These are phyloP conservation scores for Lasiodiplodia gonubiensis DNA, from an alignment of 2,329 filamentous ascomycete genomes.

Conservation along the genomic window DNA sequence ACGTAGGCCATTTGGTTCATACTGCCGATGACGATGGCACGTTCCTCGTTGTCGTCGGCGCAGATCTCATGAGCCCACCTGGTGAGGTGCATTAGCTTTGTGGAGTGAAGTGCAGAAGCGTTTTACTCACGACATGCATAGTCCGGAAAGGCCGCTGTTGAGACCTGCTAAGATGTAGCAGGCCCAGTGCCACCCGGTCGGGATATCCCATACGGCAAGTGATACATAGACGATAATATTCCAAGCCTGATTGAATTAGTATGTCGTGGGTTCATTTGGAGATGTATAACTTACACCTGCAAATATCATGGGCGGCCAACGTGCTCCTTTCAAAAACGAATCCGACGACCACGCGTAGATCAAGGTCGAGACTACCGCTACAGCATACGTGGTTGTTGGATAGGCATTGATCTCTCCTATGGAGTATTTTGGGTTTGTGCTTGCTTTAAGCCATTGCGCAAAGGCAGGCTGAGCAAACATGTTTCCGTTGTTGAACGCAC, in stretches of 20 bases:
- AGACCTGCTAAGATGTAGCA: slow-evolving; percentile 63
- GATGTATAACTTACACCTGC: slow-evolving; percentile 49
- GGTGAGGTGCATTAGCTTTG: neutral
- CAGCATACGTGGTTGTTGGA: slow-evolving; percentile 57
- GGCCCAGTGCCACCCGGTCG: slow-evolving; percentile 65
- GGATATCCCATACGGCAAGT: slow-evolving; percentile 57
- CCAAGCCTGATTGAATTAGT: neutral
- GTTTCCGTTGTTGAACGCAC: slow-evolving; percentile 65
- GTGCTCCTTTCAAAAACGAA: slow-evolving; percentile 61
- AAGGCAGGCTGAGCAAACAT: slow-evolving; percentile 62
- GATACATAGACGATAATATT: slow-evolving; percentile 50
- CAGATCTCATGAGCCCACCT: slow-evolving; percentile 63
- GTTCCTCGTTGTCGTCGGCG: slow-evolving; percentile 65
- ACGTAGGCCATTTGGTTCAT: slow-evolving; percentile 76
- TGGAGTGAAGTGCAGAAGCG: neutral
- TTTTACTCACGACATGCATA: slow-evolving; percentile 55
- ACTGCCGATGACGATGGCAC: slow-evolving; percentile 66
- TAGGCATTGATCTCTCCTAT: slow-evolving; percentile 63
- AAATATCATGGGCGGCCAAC: slow-evolving; percentile 70
- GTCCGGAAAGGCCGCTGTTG: slow-evolving; percentile 54
- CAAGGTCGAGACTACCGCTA: slow-evolving; percentile 65
- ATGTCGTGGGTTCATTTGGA: slow-evolving; percentile 29
- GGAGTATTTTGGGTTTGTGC: slow-evolving; percentile 49
- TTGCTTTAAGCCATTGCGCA: slow-evolving; percentile 51
- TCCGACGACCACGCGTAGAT: slow-evolving; percentile 72